These are phyloP conservation scores for Viola pubescens DNA, from an alignment of 441 rosid genomes.

Conservation along the genomic window DNA sequence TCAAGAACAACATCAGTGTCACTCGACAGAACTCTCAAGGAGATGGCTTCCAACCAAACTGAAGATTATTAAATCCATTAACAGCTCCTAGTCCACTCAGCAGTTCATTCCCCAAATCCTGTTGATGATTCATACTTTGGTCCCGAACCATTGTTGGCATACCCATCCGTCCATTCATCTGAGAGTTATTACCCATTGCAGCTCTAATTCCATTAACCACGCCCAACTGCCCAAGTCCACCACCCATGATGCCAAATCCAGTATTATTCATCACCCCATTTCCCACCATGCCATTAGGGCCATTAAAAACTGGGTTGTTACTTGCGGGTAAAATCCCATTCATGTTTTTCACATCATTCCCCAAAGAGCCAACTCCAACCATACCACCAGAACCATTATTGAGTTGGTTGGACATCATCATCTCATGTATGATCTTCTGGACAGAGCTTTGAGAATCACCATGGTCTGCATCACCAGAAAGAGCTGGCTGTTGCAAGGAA, in stretches of 20 bases:
- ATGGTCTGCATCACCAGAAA: constrained; percentile 52
- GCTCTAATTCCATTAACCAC: constrained; percentile 61
- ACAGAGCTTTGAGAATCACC: constrained; percentile 69
- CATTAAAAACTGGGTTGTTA: constrained; percentile 37
- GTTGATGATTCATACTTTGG: constrained; percentile 54
- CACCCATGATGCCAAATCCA: constrained; percentile 47
- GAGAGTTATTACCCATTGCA: constrained; percentile 44
- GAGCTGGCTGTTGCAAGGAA: constrained; percentile 49
- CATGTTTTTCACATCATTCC: constrained; percentile 50
- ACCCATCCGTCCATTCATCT: constrained; percentile 66
- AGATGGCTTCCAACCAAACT: constrained; percentile 74
- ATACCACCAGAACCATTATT: constrained; percentile 53
- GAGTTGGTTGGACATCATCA: constrained; percentile 65
- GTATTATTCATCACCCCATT: constrained; percentile 44
- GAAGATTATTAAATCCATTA: constrained; percentile 72
- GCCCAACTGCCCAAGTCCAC: constrained; percentile 56
- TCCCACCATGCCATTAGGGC: constrained; percentile 41
- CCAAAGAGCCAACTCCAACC: constrained; percentile 50
- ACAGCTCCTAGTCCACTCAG: constrained; percentile 71
- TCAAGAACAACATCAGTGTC: constrained; percentile 16
- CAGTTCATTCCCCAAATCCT: constrained; percentile 71
- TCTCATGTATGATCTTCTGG: constrained; percentile 73
- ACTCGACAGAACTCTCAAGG: constrained; percentile 27
- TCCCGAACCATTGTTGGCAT: constrained; percentile 50
- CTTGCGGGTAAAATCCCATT: constrained; percentile 43